A percentile compares a stretch with the other conserved stretches of the same genome.
These are phyloP conservation scores for Lyophyllum atratum DNA, from an alignment of 768 basidiomycete genomes.

Conservation along the genomic window DNA sequence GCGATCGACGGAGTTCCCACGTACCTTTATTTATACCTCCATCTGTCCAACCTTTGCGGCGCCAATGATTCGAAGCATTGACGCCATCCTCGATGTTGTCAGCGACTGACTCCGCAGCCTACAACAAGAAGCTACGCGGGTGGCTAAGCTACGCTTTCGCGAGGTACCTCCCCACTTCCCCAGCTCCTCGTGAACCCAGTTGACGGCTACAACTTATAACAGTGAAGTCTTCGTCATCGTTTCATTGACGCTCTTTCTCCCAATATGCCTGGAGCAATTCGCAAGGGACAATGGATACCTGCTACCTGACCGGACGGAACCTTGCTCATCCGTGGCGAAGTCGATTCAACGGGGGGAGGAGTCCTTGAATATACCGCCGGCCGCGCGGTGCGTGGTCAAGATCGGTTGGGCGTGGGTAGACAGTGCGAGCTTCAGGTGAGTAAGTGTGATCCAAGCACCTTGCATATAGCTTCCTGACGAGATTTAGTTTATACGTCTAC, in stretches of 20 bases:
- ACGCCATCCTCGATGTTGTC: constrained; percentile 8
- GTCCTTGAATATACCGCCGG: constrained; percentile 5
- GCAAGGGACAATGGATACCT: constrained; percentile 86
- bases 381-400: constrained; percentile 74
- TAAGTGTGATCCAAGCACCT: not conserved
- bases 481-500: constrained; percentile 76
- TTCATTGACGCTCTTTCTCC: constrained; percentile 78
- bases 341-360: constrained; percentile 14
- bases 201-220: not conserved
- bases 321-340: constrained; percentile 46
- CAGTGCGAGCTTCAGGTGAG: constrained; percentile 88
- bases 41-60: too few relatives aligned
- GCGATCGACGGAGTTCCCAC: too few relatives aligned
- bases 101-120: constrained; percentile 16
- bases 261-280: constrained; percentile 85
- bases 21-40: too few relatives aligned
- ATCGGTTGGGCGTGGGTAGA: constrained; percentile 88
- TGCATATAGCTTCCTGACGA: not conserved
- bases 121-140: constrained; percentile 56
- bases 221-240: constrained; percentile 85
- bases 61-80: not conserved
- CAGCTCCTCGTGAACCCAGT: not conserved
- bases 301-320: constrained; percentile 63
- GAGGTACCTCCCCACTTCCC: constrained; percentile 44
- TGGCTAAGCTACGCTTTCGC: constrained; percentile 89